These are phyloP conservation scores for Tulasnella calospora DNA, from an alignment of 768 basidiomycete species.

Conservation along the genomic window DNA sequence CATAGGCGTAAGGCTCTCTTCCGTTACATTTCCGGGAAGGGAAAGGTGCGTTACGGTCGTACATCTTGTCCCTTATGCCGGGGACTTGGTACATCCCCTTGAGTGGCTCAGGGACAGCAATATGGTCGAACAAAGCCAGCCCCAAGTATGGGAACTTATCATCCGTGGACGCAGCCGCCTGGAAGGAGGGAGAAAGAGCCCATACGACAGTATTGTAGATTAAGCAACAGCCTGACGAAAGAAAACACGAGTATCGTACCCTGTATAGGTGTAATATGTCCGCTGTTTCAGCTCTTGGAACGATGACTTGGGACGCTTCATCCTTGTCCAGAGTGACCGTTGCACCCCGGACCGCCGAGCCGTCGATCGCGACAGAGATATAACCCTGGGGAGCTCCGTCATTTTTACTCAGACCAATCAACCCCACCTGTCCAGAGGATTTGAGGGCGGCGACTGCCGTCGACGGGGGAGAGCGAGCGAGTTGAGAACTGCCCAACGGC, in stretches of 20 bases:
- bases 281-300: background rate
- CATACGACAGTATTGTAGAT: background rate
- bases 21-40: background rate
- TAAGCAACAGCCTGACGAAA: background rate
- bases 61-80: background rate
- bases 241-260: background rate
- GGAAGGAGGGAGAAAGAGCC: background rate
- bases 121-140: background rate
- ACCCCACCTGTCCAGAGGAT: background rate
- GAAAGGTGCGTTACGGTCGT: background rate
- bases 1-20: too few species aligned
- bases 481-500: background rate
- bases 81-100: background rate
- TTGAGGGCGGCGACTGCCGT: background rate
- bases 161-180: background rate
- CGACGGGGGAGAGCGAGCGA: background rate
- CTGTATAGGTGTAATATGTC: background rate
- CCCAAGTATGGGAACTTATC: background rate
- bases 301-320: background rate
- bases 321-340: background rate
- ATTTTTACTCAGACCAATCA: background rate
- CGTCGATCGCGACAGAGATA: background rate
- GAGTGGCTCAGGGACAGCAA: background rate
- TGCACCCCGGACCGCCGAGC: background rate
- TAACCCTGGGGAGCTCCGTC: background rate